These are phyloP conservation scores for Stephania japonica DNA, from an alignment of 164 flowering plant genomes.

Conservation along the genomic window DNA sequence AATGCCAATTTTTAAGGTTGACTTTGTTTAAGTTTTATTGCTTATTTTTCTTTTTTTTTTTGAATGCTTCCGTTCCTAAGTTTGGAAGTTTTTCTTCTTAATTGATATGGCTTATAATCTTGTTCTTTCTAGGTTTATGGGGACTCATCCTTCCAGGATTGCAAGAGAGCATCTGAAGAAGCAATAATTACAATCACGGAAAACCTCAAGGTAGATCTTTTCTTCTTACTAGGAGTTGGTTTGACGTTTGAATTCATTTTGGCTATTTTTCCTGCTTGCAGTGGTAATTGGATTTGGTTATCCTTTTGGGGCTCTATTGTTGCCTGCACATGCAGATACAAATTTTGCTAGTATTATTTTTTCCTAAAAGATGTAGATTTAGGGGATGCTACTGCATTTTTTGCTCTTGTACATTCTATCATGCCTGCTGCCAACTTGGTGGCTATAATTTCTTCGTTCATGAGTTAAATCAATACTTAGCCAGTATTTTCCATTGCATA, in stretches of 20 bases:
- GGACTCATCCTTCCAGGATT: conserved; percentile 90
- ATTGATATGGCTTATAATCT: neutral
- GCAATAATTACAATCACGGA: conserved; percentile 56
- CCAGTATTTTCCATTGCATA: too few species aligned
- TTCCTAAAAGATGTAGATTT: neutral
- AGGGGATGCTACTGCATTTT: neutral
- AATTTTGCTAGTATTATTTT: neutral
- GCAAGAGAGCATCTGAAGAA: conserved; percentile 91
- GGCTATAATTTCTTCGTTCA: neutral
- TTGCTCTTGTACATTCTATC: too few species aligned
- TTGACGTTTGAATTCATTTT: neutral
- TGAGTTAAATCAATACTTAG: too few species aligned
- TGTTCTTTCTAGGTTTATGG: conserved; percentile 68
- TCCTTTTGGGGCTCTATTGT: neutral
- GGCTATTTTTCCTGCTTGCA: neutral
- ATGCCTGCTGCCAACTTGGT: neutral
- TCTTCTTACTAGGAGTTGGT: neutral
- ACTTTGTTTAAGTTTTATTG: conserved; percentile 3
- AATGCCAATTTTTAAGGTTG: conserved; percentile 91
- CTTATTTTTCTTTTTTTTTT: neutral
- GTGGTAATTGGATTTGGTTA: neutral
- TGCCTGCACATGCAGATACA: neutral
- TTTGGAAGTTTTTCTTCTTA: neutral
- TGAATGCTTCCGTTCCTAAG: neutral
- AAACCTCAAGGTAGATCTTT: conserved; percentile 56